Evolutionary conservation across 192 early-diverging fungal species (phyloP), one percentile per base, ranked within the genome.

Genomic region (Coemansia asiatica): DNA sequence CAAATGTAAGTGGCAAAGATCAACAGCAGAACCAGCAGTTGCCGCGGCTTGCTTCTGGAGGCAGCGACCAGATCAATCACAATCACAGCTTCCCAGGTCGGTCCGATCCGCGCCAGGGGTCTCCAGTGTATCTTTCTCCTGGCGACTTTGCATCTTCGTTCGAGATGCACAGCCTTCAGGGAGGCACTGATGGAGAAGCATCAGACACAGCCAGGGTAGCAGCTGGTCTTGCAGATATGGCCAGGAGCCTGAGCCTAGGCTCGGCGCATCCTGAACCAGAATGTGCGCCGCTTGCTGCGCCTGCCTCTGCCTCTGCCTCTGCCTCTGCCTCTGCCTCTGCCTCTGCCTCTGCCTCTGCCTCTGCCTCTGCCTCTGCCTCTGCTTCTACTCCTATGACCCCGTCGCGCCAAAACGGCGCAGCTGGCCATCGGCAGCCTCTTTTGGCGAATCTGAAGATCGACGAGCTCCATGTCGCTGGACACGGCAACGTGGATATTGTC

Each of bases 81-180:
- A 36, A 47, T 19, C 64, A 65, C 48, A 57, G 63, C 33, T 62
- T 56, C 50, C 78, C 72, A 0, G 66, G 65, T 27, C 69, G 73
- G 48, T 81, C 69, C 15, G 68, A 81, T 47, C 78, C 78, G 44
- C 72, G 78, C 68, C 64, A 81, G 29, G 78, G 78, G 7, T 81
- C 78, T 29, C 78, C 78, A 0, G 78, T 81, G 36, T 75, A 81
- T 31, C 69, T 81, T 59, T 81, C 78, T 40, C 66, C 78, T 0
- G 60, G 69, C 36, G 78, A 75, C 60, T 81, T 67, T 75, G 78
- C 78, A 1, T 21, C 73, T 13, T 72, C 78, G 47, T 81, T 75
- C 51, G 72, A 71, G 38, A 65, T 75, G 59, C 78, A 81, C 60
- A 58, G 64, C 40, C 56, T 75, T 51, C 59, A 64, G 19, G 29